Evolutionary conservation across 805 yeast genomes (phyloP).

Genomic region (Wickerhamomyces strasburgensis): DNA sequence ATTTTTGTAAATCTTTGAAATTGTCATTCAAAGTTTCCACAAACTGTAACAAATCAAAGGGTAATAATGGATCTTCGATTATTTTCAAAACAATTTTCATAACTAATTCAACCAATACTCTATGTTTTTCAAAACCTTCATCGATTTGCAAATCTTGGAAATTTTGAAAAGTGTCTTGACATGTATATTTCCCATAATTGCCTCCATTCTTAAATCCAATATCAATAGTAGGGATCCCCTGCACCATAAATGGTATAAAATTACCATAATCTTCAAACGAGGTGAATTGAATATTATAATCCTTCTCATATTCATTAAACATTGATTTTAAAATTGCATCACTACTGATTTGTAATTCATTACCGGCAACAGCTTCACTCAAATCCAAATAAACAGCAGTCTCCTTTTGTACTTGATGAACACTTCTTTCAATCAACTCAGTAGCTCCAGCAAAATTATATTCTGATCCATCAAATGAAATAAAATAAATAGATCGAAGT

Average conservation of each 20-base stretch:
- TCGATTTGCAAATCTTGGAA: slow-evolving; percentile 46
- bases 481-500: slow-evolving; percentile 72
- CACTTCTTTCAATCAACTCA: slow-evolving; percentile 60
- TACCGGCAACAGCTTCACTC: slow-evolving; percentile 54
- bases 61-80: slow-evolving; percentile 74
- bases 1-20: slow-evolving; percentile 41
- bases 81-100: slow-evolving; percentile 50
- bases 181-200: slow-evolving; percentile 47
- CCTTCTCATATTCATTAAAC: slow-evolving; percentile 28
- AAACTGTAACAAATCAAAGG: slow-evolving; percentile 51
- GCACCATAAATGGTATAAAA: slow-evolving; percentile 58
- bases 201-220: slow-evolving; percentile 41
- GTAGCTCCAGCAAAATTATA: slow-evolving; percentile 84
- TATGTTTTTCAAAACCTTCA: slow-evolving; percentile 50
- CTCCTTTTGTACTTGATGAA: slow-evolving; percentile 49
- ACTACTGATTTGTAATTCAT: slow-evolving; percentile 44
- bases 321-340: slow-evolving; percentile 20
- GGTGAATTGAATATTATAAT: slow-evolving; percentile 46
- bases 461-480: slow-evolving; percentile 77
- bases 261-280: slow-evolving; percentile 47
- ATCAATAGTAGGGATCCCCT: slow-evolving; percentile 68
- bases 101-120: slow-evolving; percentile 50
- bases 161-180: slow-evolving; percentile 60
- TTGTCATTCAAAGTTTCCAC: slow-evolving; percentile 40
- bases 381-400: slow-evolving; percentile 72